A percentile compares a stretch with the other conserved stretches of the same genome.
These are phyloP conservation scores for Fusarium scirpi DNA, from an alignment of 2,329 filamentous ascomycete species.

Conservation along the genomic window DNA sequence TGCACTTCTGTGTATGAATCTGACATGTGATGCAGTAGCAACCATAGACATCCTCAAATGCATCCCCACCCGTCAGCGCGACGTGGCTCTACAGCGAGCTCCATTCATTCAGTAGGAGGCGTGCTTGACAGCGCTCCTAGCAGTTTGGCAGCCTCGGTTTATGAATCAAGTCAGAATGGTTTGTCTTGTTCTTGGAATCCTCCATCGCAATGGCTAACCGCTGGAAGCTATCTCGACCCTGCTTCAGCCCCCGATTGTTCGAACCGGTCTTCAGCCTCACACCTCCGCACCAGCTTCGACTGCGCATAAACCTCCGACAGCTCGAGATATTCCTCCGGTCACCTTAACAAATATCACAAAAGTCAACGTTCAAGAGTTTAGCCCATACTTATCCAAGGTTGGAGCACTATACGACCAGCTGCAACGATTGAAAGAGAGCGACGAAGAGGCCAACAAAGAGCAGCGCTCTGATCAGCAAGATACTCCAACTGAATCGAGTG, in stretches of 20 bases:
- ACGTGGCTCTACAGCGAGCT: slow-evolving; percentile 87
- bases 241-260: slow-evolving; percentile 89
- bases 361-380: slow-evolving; percentile 83
- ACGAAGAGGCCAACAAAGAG: slow-evolving; percentile 69
- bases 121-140: slow-evolving; percentile 76
- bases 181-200: slow-evolving; percentile 36
- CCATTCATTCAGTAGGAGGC: slow-evolving; percentile 88
- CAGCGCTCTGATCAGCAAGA: slow-evolving; percentile 58
- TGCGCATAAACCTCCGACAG: slow-evolving; percentile 83
- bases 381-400: slow-evolving; percentile 85
- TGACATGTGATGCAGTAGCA: slow-evolving; percentile 47
- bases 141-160: slow-evolving; percentile 66
- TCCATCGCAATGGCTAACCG: slow-evolving; percentile 24
- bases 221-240: slow-evolving; percentile 86
- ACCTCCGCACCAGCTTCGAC: slow-evolving; percentile 76
- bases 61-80: slow-evolving; percentile 65
- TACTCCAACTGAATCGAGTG: slow-evolving; percentile 53
- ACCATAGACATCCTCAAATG: slow-evolving; percentile 58
- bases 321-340: slow-evolving; percentile 92
- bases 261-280: slow-evolving; percentile 87
- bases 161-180: slow-evolving; percentile 89
- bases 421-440: slow-evolving; percentile 82
- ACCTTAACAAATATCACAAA: slow-evolving; percentile 88
- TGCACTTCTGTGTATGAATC: slow-evolving; percentile 2
- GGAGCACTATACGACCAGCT: slow-evolving; percentile 90